Conservation (phyloP, 768 basidiomycete species). For the Suillus subalutaceus region DNA sequence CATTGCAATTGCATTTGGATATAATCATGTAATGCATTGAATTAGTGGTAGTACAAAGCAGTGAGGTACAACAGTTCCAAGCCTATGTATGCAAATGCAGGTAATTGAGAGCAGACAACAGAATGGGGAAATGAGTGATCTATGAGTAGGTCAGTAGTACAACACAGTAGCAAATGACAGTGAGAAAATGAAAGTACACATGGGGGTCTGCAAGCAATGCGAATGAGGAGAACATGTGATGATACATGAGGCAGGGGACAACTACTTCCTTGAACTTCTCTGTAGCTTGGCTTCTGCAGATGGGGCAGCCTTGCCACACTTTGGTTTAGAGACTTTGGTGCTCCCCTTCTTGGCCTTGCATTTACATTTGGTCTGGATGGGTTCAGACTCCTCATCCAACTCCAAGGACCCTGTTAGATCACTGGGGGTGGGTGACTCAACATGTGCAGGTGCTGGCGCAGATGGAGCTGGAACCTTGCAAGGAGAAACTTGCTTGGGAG, state of each 20-base stretch:
- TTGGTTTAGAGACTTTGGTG: too few species aligned
- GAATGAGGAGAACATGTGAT: not conserved
- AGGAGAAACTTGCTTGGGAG: not conserved
- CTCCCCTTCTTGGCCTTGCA: too few species aligned
- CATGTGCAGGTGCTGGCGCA: not conserved
- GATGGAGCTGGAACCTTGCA: not conserved
- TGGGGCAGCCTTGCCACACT: too few species aligned
- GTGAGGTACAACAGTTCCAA: not conserved
- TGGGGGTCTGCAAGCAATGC: too few species aligned
- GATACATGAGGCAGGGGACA: not conserved
- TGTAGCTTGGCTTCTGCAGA: not conserved
- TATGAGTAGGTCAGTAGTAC: conserved; percentile 2
- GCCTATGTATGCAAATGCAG: not conserved
- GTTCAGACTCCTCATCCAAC: too few species aligned
- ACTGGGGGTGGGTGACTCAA: not conserved
- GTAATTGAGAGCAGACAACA: not conserved
- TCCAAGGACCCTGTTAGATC: too few species aligned
- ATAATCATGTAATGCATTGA: not conserved
- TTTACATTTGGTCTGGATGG: too few species aligned
- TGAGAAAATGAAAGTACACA: too few species aligned
- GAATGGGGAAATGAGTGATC: not conserved
- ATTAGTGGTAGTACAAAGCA: not conserved
- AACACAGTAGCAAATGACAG: not conserved
- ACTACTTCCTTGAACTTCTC: not conserved
- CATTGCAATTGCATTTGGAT: not conserved